Percentiles rank a stretch among this genome's conserved stretches.
These are phyloP conservation scores for Scutellaria minor DNA, from an alignment of 257 asterid genomes.

Conservation along the genomic window DNA sequence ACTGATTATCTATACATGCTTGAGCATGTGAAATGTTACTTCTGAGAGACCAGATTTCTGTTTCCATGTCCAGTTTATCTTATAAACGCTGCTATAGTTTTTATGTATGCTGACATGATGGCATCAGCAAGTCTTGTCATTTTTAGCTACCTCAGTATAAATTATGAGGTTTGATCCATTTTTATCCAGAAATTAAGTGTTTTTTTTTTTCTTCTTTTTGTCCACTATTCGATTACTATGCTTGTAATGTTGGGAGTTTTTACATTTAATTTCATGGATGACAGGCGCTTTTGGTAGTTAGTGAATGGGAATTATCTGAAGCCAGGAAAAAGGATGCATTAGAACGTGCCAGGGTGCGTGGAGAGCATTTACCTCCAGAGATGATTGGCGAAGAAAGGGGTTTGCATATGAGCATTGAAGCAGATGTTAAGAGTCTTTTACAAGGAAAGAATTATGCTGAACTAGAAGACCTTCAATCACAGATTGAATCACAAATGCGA, in stretches of 20 bases:
- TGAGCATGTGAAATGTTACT: constrained; percentile 22
- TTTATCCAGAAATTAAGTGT: background rate
- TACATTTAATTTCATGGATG: constrained; percentile 17
- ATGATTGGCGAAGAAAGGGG: constrained; percentile 91
- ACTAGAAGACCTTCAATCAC: constrained; percentile 62
- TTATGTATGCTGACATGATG: background rate
- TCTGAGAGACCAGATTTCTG: background rate
- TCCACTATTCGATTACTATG: background rate
- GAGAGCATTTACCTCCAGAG: constrained; percentile 80
- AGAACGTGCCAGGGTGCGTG: constrained; percentile 95
- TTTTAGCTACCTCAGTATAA: background rate
- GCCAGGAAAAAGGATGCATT: constrained; percentile 80
- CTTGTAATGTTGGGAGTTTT: background rate
- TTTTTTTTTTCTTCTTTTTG: background rate
- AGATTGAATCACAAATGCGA: constrained; percentile 85
- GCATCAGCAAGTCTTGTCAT: background rate
- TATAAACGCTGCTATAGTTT: background rate
- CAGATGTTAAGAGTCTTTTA: constrained; percentile 72
- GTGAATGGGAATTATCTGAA: constrained; percentile 93
- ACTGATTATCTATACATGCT: constrained; percentile 14
- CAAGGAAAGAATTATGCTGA: constrained; percentile 73
- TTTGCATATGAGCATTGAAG: constrained; percentile 76
- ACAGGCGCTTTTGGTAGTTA: constrained; percentile 84
- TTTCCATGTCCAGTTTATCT: background rate
- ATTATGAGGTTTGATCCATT: constrained; percentile 7